Evolutionary conservation across 495 filamentous ascomycete species (phyloP).

Genomic region (Hyaloscypha finlandica): DNA sequence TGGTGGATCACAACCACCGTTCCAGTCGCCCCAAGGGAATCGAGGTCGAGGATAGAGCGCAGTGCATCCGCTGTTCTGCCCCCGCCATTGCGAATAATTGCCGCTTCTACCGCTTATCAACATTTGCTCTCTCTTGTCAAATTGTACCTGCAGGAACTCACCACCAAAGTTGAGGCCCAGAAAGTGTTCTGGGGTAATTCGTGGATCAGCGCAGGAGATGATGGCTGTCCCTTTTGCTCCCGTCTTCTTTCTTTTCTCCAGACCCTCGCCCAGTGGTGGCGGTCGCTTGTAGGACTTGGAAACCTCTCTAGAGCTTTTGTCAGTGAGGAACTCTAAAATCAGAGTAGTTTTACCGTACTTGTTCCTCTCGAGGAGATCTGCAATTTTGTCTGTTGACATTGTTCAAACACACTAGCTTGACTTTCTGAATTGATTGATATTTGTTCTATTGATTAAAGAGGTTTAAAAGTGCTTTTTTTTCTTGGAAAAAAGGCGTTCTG

Average conservation of each 20-base stretch:
- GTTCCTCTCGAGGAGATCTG: neutral
- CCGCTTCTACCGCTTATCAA: conserved; percentile 20
- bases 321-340: neutral
- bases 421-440: too few species aligned
- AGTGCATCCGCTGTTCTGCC: conserved; percentile 35
- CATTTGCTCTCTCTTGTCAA: too few species aligned
- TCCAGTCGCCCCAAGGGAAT: conserved; percentile 30
- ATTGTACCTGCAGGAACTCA: neutral
- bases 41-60: conserved; percentile 31
- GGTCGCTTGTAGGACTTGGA: conserved; percentile 9
- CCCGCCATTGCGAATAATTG: conserved; percentile 36
- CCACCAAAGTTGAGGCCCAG: conserved; percentile 31
- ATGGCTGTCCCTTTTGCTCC: conserved; percentile 14
- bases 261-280: neutral
- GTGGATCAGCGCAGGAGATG: conserved; percentile 34
- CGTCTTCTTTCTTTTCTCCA: conserved; percentile 7
- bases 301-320: neutral
- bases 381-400: neutral
- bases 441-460: too few species aligned
- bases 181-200: conserved; percentile 33
- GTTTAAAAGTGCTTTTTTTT: too few species aligned
- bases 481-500: too few species aligned
- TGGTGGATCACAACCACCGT: conserved; percentile 35
- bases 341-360: neutral
- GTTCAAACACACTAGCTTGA: neutral